Evolutionary conservation across 192 early-diverging fungal species (phyloP).

Genomic region (Linnemannia zychae): DNA sequence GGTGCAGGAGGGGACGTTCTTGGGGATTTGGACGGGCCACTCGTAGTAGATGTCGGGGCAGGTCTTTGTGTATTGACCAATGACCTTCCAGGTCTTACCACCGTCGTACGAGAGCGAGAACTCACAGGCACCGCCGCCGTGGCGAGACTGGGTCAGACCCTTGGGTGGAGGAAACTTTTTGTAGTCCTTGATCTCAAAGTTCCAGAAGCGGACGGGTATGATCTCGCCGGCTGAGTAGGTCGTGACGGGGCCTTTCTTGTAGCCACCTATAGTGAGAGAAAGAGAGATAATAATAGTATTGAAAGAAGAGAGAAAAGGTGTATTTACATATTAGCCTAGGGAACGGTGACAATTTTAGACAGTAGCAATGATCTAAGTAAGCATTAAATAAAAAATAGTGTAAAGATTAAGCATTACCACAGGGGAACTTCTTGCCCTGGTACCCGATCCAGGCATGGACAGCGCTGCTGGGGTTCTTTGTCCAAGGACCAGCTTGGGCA

Average conservation of each 20-base stretch:
- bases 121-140: conserved; percentile 76
- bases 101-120: conserved; percentile 75
- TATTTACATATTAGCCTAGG: background rate
- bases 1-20: conserved; percentile 45
- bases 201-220: conserved; percentile 62
- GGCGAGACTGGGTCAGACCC: conserved; percentile 58
- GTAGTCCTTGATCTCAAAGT: conserved; percentile 38
- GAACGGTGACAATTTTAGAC: background rate
- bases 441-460: conserved; percentile 49
- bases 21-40: conserved; percentile 55
- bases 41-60: conserved; percentile 57
- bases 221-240: conserved; percentile 63
- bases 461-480: conserved; percentile 6
- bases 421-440: conserved; percentile 49
- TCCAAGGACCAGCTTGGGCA: conserved; percentile 40
- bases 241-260: conserved; percentile 51
- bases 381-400: background rate
- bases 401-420: conserved; percentile 11
- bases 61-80: conserved; percentile 53
- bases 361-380: no score
- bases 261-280: conserved; percentile 32
- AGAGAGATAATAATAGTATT: background rate
- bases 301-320: background rate
- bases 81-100: conserved; percentile 63
- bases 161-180: conserved; percentile 43